A percentile compares a stretch with the other conserved stretches of the same genome.
These are phyloP conservation scores for Strobilomyces dryophilus DNA, from an alignment of 768 basidiomycete genomes.

Conservation along the genomic window DNA sequence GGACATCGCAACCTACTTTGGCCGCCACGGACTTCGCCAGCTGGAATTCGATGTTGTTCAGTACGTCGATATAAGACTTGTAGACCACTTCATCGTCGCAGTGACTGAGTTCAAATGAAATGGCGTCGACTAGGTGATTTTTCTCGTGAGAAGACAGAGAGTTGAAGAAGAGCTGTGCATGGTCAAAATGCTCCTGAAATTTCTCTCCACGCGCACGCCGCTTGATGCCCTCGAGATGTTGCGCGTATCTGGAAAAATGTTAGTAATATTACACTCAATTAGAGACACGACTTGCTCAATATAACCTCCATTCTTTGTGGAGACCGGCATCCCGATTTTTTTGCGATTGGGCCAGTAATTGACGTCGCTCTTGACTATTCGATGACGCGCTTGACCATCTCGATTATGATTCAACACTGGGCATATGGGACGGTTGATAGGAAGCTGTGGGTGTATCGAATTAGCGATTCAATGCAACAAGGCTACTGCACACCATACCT, in stretches of 20 bases:
- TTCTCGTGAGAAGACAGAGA: constrained; percentile 68
- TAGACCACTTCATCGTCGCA: constrained; percentile 75
- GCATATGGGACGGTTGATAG: constrained; percentile 79
- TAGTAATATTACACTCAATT: background rate
- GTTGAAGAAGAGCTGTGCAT: constrained; percentile 81
- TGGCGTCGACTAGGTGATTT: constrained; percentile 62
- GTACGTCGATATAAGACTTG: constrained; percentile 57
- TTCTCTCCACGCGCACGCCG: constrained; percentile 62
- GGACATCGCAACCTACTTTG: constrained; percentile 58
- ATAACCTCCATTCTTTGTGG: constrained; percentile 53
- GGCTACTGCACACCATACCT: constrained; percentile 33
- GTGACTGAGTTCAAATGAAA: constrained; percentile 82
- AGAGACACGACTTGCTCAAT: constrained; percentile 38
- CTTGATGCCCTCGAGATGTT: constrained; percentile 51
- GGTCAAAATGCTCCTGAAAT: constrained; percentile 73
- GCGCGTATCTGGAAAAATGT: constrained; percentile 37
- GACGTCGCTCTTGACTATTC: constrained; percentile 51
- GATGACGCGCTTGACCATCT: constrained; percentile 55
- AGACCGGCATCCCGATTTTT: constrained; percentile 43
- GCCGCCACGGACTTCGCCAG: constrained; percentile 66
- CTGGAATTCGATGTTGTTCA: constrained; percentile 71
- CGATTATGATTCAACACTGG: constrained; percentile 69
- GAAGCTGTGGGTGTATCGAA: constrained; percentile 42
- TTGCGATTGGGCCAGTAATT: constrained; percentile 87
- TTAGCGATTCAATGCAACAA: background rate